Base-by-base conservation (phyloP, 2,329 filamentous ascomycete genomes). In the Sporothrix euskadiensis region DNA sequence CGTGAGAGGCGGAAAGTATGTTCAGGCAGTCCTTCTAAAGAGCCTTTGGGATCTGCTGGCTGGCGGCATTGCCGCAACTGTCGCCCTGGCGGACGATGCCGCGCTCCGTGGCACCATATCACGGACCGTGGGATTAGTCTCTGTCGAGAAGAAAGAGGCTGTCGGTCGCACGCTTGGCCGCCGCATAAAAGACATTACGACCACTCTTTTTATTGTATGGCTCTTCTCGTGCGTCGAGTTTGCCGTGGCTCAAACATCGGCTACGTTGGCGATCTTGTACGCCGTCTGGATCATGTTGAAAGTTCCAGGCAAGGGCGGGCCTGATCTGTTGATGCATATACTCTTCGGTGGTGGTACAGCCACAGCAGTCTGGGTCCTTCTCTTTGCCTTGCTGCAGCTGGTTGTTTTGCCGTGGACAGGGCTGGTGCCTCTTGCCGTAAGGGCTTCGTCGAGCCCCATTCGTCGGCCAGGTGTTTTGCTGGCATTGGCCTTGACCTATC, bases 151-250 rank as follows among this genome's bases (percentile, higher is more conserved):
- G 19, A 35, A 14, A 49, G 26, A 66, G 10, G 44, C 65, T 12
- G 65, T n/a, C 72, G 73, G 14, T 35, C 72, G 59, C 74, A 32
- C 70, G 72, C 4, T 41, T 30, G 2, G 69, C 71, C 9, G 73
- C 66, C 41, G 54, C 76, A 6, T 56, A 4, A 57, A 74, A 19
- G 72, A 74, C 2, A 26, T 44, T 0, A 73, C 71, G 5, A 73
- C 70, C 30, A 47, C 77, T 3, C 54, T 73, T 2, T 78, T 78
- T 44, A n/a, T 81, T 0, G 63, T 78, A 0, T 79, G 80, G 76
- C 12, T 76, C 1, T 75, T 83, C 0, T 74, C 78, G 0, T 76
- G 73, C 0, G 61, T 78, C 1, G 82, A 83, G 75, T 78, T 78
- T 57, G 63, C 78, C 9, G 79, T 82, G 30, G 76, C 76, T 0